These are phyloP conservation scores for Scleromitrula shiraiana DNA, from an alignment of 2,329 filamentous ascomycete genomes.

Conservation along the genomic window DNA sequence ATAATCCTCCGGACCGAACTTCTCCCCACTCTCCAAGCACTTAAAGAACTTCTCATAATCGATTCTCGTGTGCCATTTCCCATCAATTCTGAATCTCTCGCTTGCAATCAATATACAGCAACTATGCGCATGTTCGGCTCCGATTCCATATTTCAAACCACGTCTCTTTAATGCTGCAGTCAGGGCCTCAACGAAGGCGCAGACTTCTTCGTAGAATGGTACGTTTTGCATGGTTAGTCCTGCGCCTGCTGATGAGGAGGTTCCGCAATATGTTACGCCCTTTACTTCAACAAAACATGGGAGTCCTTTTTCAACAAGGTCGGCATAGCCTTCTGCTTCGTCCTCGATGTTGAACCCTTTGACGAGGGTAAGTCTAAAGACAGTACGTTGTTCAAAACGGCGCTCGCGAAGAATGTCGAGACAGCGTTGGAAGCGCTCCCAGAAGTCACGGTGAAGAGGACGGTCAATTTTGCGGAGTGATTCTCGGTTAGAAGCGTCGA, in stretches of 20 bases:
- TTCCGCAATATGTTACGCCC: conserved; percentile 95
- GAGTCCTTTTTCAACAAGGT: conserved; percentile 75
- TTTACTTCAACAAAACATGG: conserved; percentile 95
- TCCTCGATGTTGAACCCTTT: conserved; percentile 98
- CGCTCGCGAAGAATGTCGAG: conserved; percentile 81
- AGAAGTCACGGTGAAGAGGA: conserved; percentile 91
- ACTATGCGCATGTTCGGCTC: conserved; percentile 89
- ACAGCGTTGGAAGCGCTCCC: conserved; percentile 89
- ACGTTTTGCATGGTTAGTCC: conserved; percentile 97
- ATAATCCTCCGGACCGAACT: conserved; percentile 84
- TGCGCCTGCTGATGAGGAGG: conserved; percentile 71
- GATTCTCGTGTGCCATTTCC: conserved; percentile 85
- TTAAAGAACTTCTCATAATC: conserved; percentile 86
- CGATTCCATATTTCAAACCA: conserved; percentile 79
- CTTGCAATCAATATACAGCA: conserved; percentile 87
- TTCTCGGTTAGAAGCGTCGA: conserved; percentile 87
- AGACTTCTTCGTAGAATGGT: conserved; percentile 88
- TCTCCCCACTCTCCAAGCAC: conserved; percentile 60
- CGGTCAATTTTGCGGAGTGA: conserved; percentile 82
- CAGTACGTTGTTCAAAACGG: conserved; percentile 79
- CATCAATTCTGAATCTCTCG: conserved; percentile 66
- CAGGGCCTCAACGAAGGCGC: conserved; percentile 70
- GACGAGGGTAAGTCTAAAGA: conserved; percentile 89
- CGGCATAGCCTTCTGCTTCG: conserved; percentile 82
- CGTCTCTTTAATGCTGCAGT: conserved; percentile 59